A percentile compares a stretch with the other conserved stretches of the same genome.
phyloP scores from a whole-genome alignment of 768 basidiomycete species.

The Agaricus blazei region DNA sequence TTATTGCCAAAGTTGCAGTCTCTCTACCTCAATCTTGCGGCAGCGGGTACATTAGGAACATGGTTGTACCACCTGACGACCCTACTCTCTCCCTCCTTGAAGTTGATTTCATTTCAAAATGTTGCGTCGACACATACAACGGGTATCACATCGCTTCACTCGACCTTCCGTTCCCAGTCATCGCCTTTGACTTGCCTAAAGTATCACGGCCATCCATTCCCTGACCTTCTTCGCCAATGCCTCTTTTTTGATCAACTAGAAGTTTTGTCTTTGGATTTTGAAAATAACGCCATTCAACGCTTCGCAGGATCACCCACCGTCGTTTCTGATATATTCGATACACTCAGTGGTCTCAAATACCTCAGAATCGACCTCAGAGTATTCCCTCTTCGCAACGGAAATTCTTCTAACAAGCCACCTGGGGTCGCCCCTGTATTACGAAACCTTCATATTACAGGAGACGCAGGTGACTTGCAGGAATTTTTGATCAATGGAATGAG shows the following conservation, averaged over 20 bases:
- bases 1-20: not conserved
- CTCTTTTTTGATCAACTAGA: not conserved
- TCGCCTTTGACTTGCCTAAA: not conserved
- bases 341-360: not conserved
- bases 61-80: not conserved
- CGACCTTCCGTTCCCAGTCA: not conserved
- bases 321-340: not conserved
- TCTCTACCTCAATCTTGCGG: not conserved
- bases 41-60: not conserved
- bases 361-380: constrained; percentile 4
- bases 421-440: not conserved
- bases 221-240: not conserved
- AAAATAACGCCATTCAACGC: not conserved
- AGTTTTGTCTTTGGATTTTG: not conserved
- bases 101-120: not conserved
- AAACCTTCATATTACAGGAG: not conserved
- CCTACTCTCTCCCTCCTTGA: not conserved
- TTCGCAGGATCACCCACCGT: not conserved
- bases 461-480: not conserved
- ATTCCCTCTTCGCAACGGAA: not conserved
- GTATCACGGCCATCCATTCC: not conserved
- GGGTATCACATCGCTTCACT: not conserved
- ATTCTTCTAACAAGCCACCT: too few relatives aligned
- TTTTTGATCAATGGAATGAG: not conserved
- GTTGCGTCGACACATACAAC: not conserved